Conservation (phyloP, 73 alveolate genomes). For the Tetrahymena elliotti region DNA sequence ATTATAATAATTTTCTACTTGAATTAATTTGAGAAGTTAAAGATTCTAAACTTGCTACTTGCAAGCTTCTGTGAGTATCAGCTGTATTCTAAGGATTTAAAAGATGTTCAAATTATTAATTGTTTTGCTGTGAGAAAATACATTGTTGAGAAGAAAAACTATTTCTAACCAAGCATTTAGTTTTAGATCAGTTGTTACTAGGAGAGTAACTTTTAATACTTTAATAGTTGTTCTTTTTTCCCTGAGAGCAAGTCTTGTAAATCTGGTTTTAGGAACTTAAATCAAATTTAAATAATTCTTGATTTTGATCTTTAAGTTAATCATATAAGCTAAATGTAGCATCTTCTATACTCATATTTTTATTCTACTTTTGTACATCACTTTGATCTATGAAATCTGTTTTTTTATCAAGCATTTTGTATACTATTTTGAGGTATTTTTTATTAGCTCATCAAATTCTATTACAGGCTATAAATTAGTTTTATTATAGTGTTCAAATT, state of each 20-base stretch:
- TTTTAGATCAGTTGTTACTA: not conserved
- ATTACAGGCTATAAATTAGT: not conserved
- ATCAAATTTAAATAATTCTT: not conserved
- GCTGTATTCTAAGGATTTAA: not conserved
- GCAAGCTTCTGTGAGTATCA: not conserved
- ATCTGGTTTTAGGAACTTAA: not conserved
- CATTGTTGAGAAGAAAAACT: not conserved
- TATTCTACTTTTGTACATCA: not conserved
- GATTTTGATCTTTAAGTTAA: not conserved
- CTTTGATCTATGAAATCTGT: not conserved
- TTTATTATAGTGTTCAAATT: not conserved
- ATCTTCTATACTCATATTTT: not conserved
- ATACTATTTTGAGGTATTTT: not conserved
- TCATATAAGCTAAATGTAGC: not conserved
- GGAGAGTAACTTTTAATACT: not conserved
- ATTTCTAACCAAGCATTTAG: not conserved
- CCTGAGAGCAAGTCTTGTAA: not conserved
- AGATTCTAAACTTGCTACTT: not conserved
- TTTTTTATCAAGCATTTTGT: not conserved
- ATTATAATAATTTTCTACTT: not conserved
- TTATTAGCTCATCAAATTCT: not conserved
- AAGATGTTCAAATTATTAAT: not conserved
- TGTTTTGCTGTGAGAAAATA: not conserved
- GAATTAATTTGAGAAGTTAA: not conserved
- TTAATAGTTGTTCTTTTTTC: not conserved